Evolutionary conservation across 805 yeast species (phyloP).

Genomic region (Ascoidea rubescens): DNA sequence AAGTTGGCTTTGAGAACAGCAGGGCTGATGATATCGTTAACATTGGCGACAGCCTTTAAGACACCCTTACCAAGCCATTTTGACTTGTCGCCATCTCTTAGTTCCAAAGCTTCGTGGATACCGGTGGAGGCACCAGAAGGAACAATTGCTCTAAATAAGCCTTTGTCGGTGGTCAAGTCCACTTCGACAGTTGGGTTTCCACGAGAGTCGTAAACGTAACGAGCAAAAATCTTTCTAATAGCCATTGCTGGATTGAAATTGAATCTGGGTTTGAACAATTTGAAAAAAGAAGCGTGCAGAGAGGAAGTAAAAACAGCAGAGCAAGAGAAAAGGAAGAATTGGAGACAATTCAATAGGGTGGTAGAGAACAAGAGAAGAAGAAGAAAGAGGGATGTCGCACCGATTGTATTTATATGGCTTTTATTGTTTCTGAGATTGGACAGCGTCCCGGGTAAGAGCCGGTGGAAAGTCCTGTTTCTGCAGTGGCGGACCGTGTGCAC

Average conservation of each 20-base stretch:
- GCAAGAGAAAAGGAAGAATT: no score
- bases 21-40: conserved; percentile 89
- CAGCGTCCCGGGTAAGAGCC: no score
- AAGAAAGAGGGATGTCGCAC: neutral
- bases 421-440: no score
- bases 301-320: no score
- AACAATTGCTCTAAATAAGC: conserved; percentile 91
- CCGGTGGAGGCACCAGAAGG: conserved; percentile 99
- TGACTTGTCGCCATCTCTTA: conserved; percentile 95
- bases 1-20: conserved; percentile 71
- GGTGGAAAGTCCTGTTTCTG: no score
- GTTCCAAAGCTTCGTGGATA: conserved; percentile 95
- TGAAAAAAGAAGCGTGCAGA: no score
- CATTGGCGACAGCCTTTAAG: conserved; percentile 90
- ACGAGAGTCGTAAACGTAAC: conserved; percentile 98
- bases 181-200: conserved; percentile 99
- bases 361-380: neutral
- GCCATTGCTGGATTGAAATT: conserved; percentile 37
- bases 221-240: conserved; percentile 76
- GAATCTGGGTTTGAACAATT: no score
- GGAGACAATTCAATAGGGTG: neutral
- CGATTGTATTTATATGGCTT: no score
- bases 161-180: conserved; percentile 84
- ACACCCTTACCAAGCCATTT: conserved; percentile 99
- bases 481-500: no score